These are phyloP conservation scores for Metschnikowia henanensis DNA, from an alignment of 805 yeast genomes.

Conservation along the genomic window DNA sequence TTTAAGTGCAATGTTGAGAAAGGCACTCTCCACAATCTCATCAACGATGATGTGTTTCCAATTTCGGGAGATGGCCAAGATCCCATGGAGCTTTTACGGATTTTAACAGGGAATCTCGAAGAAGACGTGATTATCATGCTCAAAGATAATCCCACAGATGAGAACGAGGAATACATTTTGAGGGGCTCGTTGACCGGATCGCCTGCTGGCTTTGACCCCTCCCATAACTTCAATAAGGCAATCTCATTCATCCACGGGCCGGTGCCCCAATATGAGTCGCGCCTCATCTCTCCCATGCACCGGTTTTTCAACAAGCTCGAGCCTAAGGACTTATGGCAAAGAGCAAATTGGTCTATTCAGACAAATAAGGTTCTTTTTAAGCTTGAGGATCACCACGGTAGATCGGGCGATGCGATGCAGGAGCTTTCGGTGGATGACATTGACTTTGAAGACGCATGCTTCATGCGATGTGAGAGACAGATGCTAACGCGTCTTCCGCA, in stretches of 20 bases:
- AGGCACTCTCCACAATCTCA: slow-evolving; percentile 33
- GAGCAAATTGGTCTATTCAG: slow-evolving; percentile 74
- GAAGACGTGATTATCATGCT: slow-evolving; percentile 63
- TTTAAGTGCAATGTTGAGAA: slow-evolving; percentile 34
- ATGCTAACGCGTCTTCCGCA: slow-evolving; percentile 36
- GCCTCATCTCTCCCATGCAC: slow-evolving; percentile 63
- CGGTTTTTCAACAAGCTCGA: slow-evolving; percentile 59
- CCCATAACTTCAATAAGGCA: slow-evolving; percentile 49
- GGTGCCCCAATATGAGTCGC: slow-evolving; percentile 63
- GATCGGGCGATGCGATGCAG: slow-evolving; percentile 34
- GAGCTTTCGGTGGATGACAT: slow-evolving; percentile 35
- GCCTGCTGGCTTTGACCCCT: slow-evolving; percentile 75
- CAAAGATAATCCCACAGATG: slow-evolving; percentile 35
- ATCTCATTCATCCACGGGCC: slow-evolving; percentile 66
- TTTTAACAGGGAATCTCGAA: slow-evolving; percentile 45
- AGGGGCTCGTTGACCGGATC: slow-evolving; percentile 60
- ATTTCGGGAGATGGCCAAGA: slow-evolving; percentile 8
- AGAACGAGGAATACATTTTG: slow-evolving; percentile 56
- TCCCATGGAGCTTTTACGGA: slow-evolving; percentile 22
- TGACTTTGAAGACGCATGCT: slow-evolving; percentile 35
- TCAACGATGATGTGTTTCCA: slow-evolving; percentile 43
- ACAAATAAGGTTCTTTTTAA: slow-evolving; percentile 52
- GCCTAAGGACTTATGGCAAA: slow-evolving; percentile 54
- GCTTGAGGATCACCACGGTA: slow-evolving; percentile 44
- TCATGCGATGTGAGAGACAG: slow-evolving; percentile 39